Evolutionary conservation across 768 basidiomycete species (phyloP), one percentile per base, ranked within the genome.

Genomic region (Agaricus subrufescens): DNA sequence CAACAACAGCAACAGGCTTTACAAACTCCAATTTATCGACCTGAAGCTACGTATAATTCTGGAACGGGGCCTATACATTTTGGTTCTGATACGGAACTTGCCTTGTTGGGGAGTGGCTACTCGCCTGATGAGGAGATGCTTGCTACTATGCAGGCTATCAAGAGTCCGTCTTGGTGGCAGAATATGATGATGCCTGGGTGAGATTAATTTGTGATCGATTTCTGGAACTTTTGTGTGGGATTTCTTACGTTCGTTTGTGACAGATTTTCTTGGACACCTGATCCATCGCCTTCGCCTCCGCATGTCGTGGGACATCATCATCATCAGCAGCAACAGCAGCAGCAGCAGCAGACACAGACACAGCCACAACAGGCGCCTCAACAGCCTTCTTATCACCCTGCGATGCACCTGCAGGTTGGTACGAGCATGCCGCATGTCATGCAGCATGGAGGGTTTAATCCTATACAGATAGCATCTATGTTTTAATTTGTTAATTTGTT

Each of bases 111-210:
- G 12, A 65, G 59, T 9, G 67, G 62, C 49, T 63, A 69, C 4
- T 68, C 75, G 37, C 71, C 77, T 26, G 79, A 78, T 15, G 84
- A 81, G 42, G 80, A 86, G 45, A 78, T 83, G 68, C 74, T 88
- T 58, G 89, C 87, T 0, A 80, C 87, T 19, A 86, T 91, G 84
- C 79, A 83, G 49, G 83, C 83, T 29, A 73, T 92, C 54, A 84
- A 86, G 59, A 87, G 85, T 49, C 84, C 84, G 2, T 77, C 72
- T 7, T 91, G 84, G 80, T 90, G 87, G 88, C 70, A 78, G 44
- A 87, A 80, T 48, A 86, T 89, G 84, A 87, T 91, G 88, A 88
- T 91, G 86, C 89, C 89, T 38, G 89, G 89, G 85, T 87, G 66
- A 46, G 70, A 52, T 26, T 23, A 39, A 37, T 46, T 61, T 15